These are phyloP conservation scores for Collybiopsis luxurians DNA, from an alignment of 768 basidiomycete genomes.

Conservation along the genomic window DNA sequence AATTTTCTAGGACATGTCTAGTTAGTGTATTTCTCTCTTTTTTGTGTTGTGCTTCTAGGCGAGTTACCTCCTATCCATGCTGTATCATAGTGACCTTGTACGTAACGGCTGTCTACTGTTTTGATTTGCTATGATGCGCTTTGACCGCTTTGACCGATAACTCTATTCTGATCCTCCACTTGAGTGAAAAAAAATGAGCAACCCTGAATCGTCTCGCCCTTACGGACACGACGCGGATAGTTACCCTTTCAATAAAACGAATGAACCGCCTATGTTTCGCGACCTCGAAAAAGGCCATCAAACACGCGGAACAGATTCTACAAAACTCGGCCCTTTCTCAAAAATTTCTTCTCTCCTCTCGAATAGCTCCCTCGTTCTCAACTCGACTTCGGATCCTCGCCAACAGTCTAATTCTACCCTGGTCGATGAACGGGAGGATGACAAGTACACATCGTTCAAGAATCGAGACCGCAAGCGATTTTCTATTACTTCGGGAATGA, in stretches of 20 bases:
- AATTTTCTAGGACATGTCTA: constrained; percentile 56
- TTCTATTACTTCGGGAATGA: background rate
- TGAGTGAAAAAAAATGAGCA: background rate
- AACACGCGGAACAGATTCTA: background rate
- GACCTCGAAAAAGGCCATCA: constrained; percentile 3
- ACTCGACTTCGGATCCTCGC: background rate
- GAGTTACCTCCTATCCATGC: background rate
- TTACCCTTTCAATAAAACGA: background rate
- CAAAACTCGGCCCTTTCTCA: background rate
- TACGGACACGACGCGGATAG: background rate
- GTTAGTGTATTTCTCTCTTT: constrained; percentile 4
- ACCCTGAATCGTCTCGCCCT: background rate
- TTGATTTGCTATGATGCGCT: constrained; percentile 1
- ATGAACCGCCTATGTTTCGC: background rate
- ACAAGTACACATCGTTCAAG: constrained; percentile 8
- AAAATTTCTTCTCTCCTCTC: constrained; percentile 3
- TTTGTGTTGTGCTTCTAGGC: background rate
- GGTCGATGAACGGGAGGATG: background rate
- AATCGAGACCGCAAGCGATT: background rate
- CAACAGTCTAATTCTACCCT: constrained; percentile 1
- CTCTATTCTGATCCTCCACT: background rate
- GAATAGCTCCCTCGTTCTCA: background rate
- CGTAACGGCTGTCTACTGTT: background rate
- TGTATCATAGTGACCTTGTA: background rate
- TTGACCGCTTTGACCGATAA: background rate